Evolutionary conservation across 2,329 filamentous ascomycete species (phyloP), one percentile per base, ranked within the genome.

Genomic region (Torrubiella hemipterigena): DNA sequence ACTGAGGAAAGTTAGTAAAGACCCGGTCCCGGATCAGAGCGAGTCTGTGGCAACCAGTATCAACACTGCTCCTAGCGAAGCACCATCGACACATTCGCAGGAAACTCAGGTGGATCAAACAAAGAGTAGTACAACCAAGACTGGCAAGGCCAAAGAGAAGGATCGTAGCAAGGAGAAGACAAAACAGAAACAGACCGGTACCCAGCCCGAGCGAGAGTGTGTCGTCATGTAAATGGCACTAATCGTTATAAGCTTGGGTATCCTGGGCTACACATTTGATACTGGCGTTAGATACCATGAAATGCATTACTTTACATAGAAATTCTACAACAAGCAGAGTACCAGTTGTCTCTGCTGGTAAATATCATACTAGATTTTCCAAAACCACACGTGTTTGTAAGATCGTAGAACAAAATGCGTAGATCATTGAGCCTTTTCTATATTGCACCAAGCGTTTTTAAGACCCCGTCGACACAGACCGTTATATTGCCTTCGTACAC

Each of bases 1-100:
- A 0, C 57, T 73, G 6, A 63, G 65, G 42, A 65, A 62, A 30
- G 43, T 59, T 7, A 70, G 65, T 51, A 69, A 59, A 43, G 69
- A 74, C 36, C 58, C 54, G 0, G 45, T 61, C 7, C 17, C 30
- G 4, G 26, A 16, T 30, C 9, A n/a, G 13, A n/a, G 13, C 30
- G 27, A 4, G 4, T 23, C 26, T 10, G 29, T 28, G 7, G 27
- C 27, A 24, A 30, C 19, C n/a, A 27, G 25, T 7, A 31, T 19
- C 10, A 17, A 25, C 21, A 23, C 22, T 6, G 32, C 22, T 5
- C 19, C 27, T 13, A 19, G 31, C 29, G 3, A 26, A 15, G 17
- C 28, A 25, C 21, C n/a, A 32, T 13, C 33, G 22, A 31, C 47
- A 29, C 42, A 49, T 11, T 20, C 30, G 45, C 31, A 45, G 51